phyloP scores from a whole-genome alignment of 345 rosid genomes.

The Syzygium oleosum region DNA sequence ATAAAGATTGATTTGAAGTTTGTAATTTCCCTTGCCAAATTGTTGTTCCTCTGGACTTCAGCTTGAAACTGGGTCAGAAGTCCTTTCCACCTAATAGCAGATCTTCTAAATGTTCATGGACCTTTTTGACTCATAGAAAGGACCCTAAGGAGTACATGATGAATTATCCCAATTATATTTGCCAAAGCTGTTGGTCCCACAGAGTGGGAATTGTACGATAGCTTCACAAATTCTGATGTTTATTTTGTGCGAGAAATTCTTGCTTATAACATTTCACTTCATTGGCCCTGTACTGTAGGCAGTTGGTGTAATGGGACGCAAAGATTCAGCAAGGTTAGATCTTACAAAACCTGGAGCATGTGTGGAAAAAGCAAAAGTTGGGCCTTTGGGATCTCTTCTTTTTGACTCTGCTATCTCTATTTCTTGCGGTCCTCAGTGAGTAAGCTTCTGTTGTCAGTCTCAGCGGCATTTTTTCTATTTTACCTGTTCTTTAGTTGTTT shows the following conservation, averaged over 20 bases:
- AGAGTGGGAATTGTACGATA: background rate
- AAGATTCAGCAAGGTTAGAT: slow-evolving; percentile 57
- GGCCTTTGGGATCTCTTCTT: slow-evolving; percentile 71
- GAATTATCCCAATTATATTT: background rate
- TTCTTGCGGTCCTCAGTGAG: slow-evolving; percentile 67
- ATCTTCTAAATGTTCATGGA: background rate
- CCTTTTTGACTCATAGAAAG: background rate
- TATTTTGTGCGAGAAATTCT: background rate
- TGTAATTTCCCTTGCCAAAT: background rate
- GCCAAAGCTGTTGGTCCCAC: background rate
- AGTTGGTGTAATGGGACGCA: slow-evolving; percentile 39
- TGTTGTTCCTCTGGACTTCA: background rate
- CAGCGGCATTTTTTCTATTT: background rate
- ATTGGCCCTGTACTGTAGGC: slow-evolving; percentile 37
- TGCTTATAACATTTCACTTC: background rate
- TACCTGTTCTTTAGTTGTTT: background rate
- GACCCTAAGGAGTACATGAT: background rate
- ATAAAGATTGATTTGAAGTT: background rate
- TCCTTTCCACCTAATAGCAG: background rate
- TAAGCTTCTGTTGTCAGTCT: slow-evolving; percentile 18
- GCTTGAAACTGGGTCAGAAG: background rate
- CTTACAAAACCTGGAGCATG: slow-evolving; percentile 45
- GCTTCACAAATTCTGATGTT: background rate
- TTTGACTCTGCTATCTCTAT: slow-evolving; percentile 87
- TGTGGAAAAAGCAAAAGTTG: slow-evolving; percentile 84